Base-by-base conservation (phyloP, 1,139 yeast species). In the Pichia sp. region DNA sequence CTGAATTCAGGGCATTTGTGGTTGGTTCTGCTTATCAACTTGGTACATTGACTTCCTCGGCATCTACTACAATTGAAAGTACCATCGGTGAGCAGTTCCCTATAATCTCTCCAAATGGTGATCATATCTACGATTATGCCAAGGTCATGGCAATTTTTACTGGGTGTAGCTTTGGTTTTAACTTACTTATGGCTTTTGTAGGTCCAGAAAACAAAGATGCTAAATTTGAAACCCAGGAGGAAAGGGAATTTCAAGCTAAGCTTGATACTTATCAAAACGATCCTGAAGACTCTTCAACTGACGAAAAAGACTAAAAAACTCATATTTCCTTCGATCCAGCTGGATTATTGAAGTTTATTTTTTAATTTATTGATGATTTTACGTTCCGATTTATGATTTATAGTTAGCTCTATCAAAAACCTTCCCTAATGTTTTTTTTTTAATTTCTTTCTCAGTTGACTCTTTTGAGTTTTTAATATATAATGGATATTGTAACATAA, bases 21-120 rank as follows among this genome's bases (percentile, higher is more conserved):
- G 78, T 77, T 41, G 95, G 95, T 59, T 74, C 78, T 44, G 72
- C 88, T 29, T 85, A 85, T 59, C 95, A 85, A 65, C 72, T 85
- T 56, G 95, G 95, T 71, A 85, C 85, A 64, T 73, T 85, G 57
- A 85, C 85, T 26, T 80, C 90, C 4, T 80, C 90, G 40, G 95
- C 95, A 2, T 79, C 90, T 4, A 79, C 94, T 2, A 85, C 95
- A 10, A 85, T 85, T 53, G 94, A 85, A 64, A 68, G 88, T 26
- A 79, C 81, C 8, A 74, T 85, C 55, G 92, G 92, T 46, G 81
- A 76, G 52, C 61, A 71, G 44, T 83, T 80, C 69, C 88, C 87
- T 28, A 55, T 75, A 31, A 58, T 60, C 23, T 65, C 64, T 43
- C 54, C 54, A 10, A 39, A 55, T 8, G 75, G 75, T 27, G 52